These are phyloP conservation scores for Metarhizium anisopliae DNA, from an alignment of 2,329 filamentous ascomycete genomes.

Conservation along the genomic window DNA sequence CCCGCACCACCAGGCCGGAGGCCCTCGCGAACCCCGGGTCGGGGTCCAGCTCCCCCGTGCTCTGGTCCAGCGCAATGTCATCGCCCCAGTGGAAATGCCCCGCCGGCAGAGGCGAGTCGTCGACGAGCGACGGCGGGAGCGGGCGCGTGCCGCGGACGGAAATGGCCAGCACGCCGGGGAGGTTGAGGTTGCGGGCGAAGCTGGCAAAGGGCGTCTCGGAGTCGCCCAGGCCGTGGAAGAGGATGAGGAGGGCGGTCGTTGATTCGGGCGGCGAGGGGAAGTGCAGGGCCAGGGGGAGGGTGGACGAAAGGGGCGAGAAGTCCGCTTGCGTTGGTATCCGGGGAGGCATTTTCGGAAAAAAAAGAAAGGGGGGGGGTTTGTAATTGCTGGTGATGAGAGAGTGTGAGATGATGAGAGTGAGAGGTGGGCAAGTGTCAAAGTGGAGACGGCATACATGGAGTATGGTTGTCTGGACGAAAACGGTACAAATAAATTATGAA, in stretches of 20 bases:
- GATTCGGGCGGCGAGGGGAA: conserved; percentile 47
- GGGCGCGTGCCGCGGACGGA: conserved; percentile 62
- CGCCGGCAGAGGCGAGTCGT: conserved; percentile 1
- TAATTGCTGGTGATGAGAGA: conserved; percentile 1
- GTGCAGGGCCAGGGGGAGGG: conserved; percentile 35
- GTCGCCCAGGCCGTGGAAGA: conserved; percentile 82
- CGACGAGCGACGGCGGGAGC: conserved; percentile 57
- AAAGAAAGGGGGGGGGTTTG: no score
- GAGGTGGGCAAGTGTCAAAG: no score
- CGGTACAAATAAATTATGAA: no score
- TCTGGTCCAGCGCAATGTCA: conserved; percentile 45
- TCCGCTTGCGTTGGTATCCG: conserved; percentile 42
- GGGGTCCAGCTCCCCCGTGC: conserved; percentile 44
- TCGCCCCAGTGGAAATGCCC: conserved; percentile 57
- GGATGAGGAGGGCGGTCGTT: conserved; percentile 66
- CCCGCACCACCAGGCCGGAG: conserved; percentile 34
- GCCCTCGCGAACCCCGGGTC: conserved; percentile 53
- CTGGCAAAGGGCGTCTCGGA: conserved; percentile 56
- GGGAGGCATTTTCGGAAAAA: conserved; percentile 27
- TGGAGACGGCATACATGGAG: no score
- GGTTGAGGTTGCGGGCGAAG: conserved; percentile 58
- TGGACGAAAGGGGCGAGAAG: conserved; percentile 34
- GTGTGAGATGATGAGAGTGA: background rate
- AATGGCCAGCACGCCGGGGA: conserved; percentile 71
- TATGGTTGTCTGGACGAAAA: no score